Evolutionary conservation across 805 yeast genomes (phyloP).

Genomic region (Kurtzmaniella cleridarum): DNA sequence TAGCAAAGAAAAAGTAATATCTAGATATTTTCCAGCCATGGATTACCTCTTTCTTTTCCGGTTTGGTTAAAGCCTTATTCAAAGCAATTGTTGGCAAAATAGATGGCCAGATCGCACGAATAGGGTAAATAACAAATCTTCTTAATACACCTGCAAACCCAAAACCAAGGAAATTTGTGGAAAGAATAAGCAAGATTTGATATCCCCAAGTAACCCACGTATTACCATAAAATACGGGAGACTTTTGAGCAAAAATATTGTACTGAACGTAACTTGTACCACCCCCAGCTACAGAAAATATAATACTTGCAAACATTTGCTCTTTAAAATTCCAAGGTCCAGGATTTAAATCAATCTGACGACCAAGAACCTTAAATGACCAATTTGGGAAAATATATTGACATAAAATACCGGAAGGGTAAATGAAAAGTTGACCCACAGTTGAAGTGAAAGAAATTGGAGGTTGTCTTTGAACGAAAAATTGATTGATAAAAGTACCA

Average conservation of each 20-base stretch:
- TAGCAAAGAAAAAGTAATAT: constrained; percentile 14
- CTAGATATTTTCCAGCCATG: constrained; percentile 30
- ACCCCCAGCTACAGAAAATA: constrained; percentile 28
- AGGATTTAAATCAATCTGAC: constrained; percentile 41
- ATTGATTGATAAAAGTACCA: constrained; percentile 52
- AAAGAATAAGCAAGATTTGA: constrained; percentile 17
- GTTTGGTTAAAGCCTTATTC: constrained; percentile 19
- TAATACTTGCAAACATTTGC: constrained; percentile 56
- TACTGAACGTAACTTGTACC: constrained; percentile 27
- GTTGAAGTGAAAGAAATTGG: constrained; percentile 35
- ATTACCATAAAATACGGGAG: constrained; percentile 14
- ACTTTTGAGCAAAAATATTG: constrained; percentile 8
- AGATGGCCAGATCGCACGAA: constrained; percentile 23
- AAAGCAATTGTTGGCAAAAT: constrained; percentile 31
- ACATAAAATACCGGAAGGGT: constrained; percentile 37
- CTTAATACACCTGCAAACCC: constrained; percentile 27
- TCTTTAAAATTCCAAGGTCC: constrained; percentile 64
- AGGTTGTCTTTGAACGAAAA: constrained; percentile 51
- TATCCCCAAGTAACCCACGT: constrained; percentile 16
- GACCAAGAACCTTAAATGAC: constrained; percentile 16
- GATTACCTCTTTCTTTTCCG: constrained; percentile 20
- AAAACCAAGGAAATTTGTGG: constrained; percentile 23
- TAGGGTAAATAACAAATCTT: constrained; percentile 23
- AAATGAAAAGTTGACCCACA: constrained; percentile 40
- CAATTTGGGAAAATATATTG: constrained; percentile 32